phyloP scores from a whole-genome alignment of 2,329 filamentous ascomycete genomes.

The Colletotrichum spaethianum region DNA sequence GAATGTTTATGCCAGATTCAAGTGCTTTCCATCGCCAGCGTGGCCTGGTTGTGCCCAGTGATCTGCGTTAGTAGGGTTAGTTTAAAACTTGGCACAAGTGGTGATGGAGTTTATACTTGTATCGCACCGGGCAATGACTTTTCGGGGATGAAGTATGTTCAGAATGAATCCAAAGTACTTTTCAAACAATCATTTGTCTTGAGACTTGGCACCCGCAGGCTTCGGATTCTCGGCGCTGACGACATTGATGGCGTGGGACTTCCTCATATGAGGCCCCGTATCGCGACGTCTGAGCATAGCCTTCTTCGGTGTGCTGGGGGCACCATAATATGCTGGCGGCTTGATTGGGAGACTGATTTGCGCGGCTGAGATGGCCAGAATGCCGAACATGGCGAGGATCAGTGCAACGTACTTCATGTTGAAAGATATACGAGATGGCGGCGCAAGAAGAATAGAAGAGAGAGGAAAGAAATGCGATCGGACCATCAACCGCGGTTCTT shows the following conservation, averaged over 20 bases:
- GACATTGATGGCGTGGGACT: background rate
- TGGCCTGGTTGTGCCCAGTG: background rate
- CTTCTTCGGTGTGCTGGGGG: constrained; percentile 2
- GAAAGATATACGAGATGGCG: too few relatives aligned
- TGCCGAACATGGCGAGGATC: background rate
- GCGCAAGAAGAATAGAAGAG: background rate
- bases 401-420: background rate
- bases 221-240: background rate
- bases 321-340: background rate
- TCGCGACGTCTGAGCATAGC: background rate
- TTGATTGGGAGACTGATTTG: background rate
- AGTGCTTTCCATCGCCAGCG: too few relatives aligned
- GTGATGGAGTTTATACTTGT: background rate
- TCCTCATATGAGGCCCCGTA: background rate
- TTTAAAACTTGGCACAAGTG: background rate
- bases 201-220: background rate
- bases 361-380: background rate
- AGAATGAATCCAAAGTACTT: background rate
- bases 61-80: background rate
- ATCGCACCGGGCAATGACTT: background rate
- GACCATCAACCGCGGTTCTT: background rate
- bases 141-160: background rate
- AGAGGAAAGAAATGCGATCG: too few relatives aligned
- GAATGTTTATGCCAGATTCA: too few relatives aligned
- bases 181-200: background rate